Base-by-base conservation (phyloP, 2,329 filamentous ascomycete genomes). In the Aspergillus floridensis region DNA sequence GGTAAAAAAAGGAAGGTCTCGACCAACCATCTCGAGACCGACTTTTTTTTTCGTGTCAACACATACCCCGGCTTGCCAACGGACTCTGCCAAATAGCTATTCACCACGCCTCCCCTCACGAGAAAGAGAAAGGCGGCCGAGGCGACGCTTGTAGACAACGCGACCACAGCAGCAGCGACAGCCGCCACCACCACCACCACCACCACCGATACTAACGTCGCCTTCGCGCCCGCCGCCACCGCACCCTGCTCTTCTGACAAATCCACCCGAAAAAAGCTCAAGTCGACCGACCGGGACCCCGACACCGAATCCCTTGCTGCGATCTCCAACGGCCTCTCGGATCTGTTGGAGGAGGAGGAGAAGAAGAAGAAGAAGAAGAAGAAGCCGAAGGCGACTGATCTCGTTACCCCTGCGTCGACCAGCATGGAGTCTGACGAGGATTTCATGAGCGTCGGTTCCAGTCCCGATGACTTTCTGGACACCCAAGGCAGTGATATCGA, bases 401-500 rank as follows among this genome's bases (percentile, higher is more conserved):
- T 81, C 59, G 75, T 71, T 62, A 78, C 76, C 21, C 76, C 78
- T 19, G 71, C 74, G 24, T 72, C 73, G 38, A 78, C 73, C 75
- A 85, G 81, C 64, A 97, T 97, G 93, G 92, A 96, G 79, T 97
- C 93, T 8, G 93, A 98, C 69, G 92, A 97, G 71, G 93, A 97
- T 61, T 93, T 93, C 76, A 89, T 95, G 84, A 96, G 90, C 68
- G 87, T 88, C 72, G 82, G 88, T 68, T 93, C 91, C 47, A 96
- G 90, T 72, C 88, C 88, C 47, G 87, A 88, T 60, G 85, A 85
- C 61, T 85, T 91, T 61, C 83, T 89, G 63, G 90, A 73, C 49
- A 76, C 72, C 24, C 77, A 92, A 69, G 87, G 90, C 61, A 92
- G 90, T 67, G 92, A 91, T 57, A 91, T 92, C 68, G 88, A 80